These are phyloP conservation scores for Beta corolliflora DNA, from an alignment of 179 eudicot species.

Conservation along the genomic window DNA sequence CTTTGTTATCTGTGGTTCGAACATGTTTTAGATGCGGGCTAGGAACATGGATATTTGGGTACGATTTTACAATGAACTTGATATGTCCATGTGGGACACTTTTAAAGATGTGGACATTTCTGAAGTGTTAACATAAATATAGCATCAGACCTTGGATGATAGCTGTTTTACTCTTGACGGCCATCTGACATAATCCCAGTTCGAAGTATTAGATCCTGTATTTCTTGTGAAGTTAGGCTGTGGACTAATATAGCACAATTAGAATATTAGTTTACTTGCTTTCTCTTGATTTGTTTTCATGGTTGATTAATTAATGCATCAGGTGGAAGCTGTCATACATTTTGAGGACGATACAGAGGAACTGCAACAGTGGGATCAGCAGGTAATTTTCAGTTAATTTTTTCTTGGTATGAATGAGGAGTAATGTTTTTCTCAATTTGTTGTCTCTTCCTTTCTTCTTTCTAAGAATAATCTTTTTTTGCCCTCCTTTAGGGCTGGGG, in stretches of 20 bases:
- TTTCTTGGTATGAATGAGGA: background rate
- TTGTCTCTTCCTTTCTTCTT: background rate
- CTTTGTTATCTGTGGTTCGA: background rate
- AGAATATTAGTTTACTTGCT: background rate
- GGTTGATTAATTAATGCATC: constrained; percentile 17
- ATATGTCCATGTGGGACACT: background rate
- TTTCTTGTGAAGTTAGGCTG: background rate
- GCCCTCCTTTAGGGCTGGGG: background rate
- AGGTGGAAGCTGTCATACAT: constrained; percentile 99
- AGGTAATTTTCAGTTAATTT: constrained; percentile 47
- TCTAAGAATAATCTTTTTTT: no score
- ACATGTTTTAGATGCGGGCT: background rate
- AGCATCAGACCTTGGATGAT: background rate
- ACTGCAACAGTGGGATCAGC: constrained; percentile 98
- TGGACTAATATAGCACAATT: background rate
- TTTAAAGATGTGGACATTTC: background rate
- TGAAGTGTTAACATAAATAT: background rate
- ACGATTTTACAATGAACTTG: background rate
- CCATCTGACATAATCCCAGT: background rate
- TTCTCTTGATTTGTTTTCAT: background rate
- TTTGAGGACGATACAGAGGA: constrained; percentile 97
- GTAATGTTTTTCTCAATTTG: background rate
- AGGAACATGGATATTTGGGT: background rate
- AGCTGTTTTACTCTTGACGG: background rate
- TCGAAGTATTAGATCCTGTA: background rate